Evolutionary conservation across 2,329 filamentous ascomycete species (phyloP).

Genomic region (Sclerotinia subarctica): DNA sequence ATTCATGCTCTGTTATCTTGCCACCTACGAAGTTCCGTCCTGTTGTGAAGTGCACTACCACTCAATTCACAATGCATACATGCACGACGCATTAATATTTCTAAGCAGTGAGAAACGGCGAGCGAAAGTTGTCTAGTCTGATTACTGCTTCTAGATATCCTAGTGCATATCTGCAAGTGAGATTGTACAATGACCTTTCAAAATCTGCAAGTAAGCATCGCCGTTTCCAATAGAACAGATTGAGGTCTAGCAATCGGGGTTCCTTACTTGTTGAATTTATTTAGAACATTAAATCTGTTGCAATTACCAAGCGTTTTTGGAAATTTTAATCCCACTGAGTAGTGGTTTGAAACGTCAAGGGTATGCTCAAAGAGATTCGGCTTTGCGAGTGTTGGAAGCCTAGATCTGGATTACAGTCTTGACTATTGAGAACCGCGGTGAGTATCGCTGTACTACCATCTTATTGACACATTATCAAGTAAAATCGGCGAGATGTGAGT

Average conservation of each 20-base stretch:
- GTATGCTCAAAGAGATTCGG: neutral
- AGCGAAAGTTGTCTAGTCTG: neutral
- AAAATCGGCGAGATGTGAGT: fast-evolving
- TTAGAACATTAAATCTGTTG: neutral
- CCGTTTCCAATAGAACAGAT: neutral
- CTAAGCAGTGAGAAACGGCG: neutral
- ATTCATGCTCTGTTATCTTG: no score
- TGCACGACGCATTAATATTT: neutral
- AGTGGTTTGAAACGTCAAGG: neutral
- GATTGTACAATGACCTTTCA: neutral
- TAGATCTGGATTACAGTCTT: neutral
- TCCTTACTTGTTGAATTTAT: neutral
- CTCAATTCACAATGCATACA: neutral
- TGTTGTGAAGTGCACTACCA: neutral
- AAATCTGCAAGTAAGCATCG: neutral
- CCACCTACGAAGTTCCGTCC: neutral
- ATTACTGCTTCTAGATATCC: neutral
- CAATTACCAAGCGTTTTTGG: neutral
- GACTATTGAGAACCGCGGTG: neutral
- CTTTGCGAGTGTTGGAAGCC: neutral
- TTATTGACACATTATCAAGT: neutral
- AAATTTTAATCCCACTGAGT: no score
- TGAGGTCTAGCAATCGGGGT: neutral
- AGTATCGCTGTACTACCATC: neutral
- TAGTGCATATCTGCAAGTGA: constrained; percentile 10